Evolutionary conservation across 163 green algal species (phyloP), one percentile per base, ranked within the genome.

Genomic region (Chlorella variabilis): DNA sequence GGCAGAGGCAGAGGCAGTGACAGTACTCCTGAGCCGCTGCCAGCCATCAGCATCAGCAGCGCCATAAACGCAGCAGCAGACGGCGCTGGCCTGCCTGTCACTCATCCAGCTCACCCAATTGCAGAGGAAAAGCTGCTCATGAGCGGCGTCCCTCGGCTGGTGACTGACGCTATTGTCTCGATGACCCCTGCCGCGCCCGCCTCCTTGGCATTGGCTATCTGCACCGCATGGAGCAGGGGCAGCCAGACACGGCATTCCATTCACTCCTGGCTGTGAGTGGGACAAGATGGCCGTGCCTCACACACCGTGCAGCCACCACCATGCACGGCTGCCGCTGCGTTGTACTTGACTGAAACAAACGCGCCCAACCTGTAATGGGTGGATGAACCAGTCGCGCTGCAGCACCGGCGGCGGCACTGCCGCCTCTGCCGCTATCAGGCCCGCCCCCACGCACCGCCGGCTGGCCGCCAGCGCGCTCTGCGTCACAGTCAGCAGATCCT

Each of bases 141-240:
- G 7, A 97, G 77, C 0, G 89, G 86, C 0, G 94, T 82, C 1
- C 83, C 84, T 23, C 78, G 49, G 34, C 82, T 85, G 21, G 73
- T 58, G 8, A 91, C 77, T 23, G 67, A 78, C 17, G 86, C 82
- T 23, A 96, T 86, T 0, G 94, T 83, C 29, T 94, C 94, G 18
- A 98, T 49, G 11, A 94, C 80, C 3, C 94, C 94, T 27, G 91
- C 89, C 23, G 92, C 93, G 0, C 94, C 94, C 21, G 94, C 85
- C 61, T 96, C 90, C 85, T 97, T 97, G 0, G 90, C 88, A 51
- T 96, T 91, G 4, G 91, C 88, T 1, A 97, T 61, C 88, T 97
- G 85, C 62, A 80, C 18, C 29, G 42, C 15, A 27, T 39, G 33
- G 59, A 70, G 58, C 33, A 8, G 11, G n/a, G n/a, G n/a, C n/a